Base-by-base conservation (phyloP, 2,329 filamentous ascomycete species). In the Endothia cerciana region DNA sequence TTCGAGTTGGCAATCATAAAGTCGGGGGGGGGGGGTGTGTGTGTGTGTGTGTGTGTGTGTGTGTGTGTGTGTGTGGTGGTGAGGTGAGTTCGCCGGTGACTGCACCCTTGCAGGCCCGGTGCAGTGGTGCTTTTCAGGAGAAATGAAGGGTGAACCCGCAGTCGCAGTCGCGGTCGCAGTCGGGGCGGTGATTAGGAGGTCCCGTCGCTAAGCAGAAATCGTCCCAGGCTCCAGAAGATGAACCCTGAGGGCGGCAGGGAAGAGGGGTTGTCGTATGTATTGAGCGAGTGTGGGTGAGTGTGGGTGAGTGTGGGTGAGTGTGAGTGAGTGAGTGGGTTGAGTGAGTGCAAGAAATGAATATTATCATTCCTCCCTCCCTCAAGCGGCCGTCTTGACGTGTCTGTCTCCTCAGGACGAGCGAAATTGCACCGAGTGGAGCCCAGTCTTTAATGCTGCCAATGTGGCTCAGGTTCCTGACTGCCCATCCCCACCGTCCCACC, bases 381-480 rank as follows among this genome's bases (percentile, higher is more conserved):
- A 28, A 33, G 28, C n/a, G 36, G 28, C 36, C 13, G 11, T 49
- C 22, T n/a, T 49, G 45, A 25, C 45, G 22, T 22, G n/a, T n/a
- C n/a, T 49, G 45, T 28, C 45, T 5, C 45, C n/a, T 49, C 45
- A 28, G 4, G n/a, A 51, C 17, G 47, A 51, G 47, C 47, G 47
- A 51, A 55, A 36, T 55, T 36, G 51, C 51, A 55, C 28, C n/a
- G 51, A 55, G 51, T 55, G 51, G 51, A 36, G 28, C 51, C 45
- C 49, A 36, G 57, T 28, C 57, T 59, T 17, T 43, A 59, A 30
- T 59, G 57, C 19, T n/a, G 57, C 57, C 28, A 59, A 30, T 59
- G 57, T 30, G 38, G 57, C 57, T 41, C 57, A 22, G 45, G 57
- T 59, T 59, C 57, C 57, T 59, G 57, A 59, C 57, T 59, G 45